phyloP scores from a whole-genome alignment of 371 early-diverging fungal genomes.

The Syncephalastrum contaminatum region DNA sequence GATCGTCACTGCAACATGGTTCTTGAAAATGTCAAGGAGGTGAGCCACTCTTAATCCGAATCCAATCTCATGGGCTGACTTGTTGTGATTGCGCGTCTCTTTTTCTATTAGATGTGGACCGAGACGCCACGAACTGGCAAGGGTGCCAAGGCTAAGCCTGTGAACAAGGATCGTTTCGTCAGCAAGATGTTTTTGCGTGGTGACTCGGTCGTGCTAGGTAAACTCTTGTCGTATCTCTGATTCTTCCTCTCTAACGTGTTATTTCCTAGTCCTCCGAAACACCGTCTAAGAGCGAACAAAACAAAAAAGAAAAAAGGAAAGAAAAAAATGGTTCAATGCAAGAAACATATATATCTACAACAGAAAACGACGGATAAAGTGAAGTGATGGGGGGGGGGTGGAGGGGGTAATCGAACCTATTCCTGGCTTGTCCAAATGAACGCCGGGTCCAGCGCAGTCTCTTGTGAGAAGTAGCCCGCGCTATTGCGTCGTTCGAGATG shows the following conservation, averaged over 20 bases:
- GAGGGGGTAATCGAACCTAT: too few relatives aligned
- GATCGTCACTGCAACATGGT: constrained; percentile 99
- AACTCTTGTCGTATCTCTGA: background rate
- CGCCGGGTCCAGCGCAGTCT: too few relatives aligned
- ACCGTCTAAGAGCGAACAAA: constrained; percentile 12
- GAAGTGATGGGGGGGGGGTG: too few relatives aligned
- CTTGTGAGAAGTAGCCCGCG: constrained; percentile 4
- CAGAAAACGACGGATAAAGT: too few relatives aligned
- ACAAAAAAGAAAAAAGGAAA: too few relatives aligned
- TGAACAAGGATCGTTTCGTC: constrained; percentile 98
- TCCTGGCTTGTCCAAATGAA: too few relatives aligned
- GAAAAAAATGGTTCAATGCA: background rate
- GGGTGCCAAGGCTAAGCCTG: constrained; percentile 91
- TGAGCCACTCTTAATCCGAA: constrained; percentile 23
- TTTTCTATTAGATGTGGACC: constrained; percentile 85
- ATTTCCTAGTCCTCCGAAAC: constrained; percentile 21
- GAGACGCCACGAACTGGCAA: constrained; percentile 90
- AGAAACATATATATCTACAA: background rate
- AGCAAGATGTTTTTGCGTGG: constrained; percentile 98
- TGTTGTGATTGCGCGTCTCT: background rate
- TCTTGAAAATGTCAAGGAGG: constrained; percentile 97
- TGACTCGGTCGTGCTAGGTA: constrained; percentile 92
- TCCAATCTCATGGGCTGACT: background rate
- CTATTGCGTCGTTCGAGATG: constrained; percentile 11
- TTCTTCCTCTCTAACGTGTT: background rate